phyloP scores from a whole-genome alignment of 2,329 filamentous ascomycete species.

The Trichoderma hamatum region DNA sequence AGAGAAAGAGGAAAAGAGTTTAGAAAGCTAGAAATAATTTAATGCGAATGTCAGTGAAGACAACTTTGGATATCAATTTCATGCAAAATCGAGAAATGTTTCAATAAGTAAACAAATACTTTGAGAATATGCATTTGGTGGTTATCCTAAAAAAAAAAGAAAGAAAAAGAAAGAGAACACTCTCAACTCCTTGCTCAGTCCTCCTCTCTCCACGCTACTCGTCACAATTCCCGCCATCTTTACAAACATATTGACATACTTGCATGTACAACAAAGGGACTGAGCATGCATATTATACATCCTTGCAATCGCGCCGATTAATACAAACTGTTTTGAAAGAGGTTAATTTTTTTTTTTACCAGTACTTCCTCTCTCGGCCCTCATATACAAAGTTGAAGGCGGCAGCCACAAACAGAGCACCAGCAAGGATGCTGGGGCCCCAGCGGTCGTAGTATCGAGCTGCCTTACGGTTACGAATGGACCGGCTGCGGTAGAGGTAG shows the following conservation, averaged over 20 bases:
- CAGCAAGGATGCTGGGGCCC: constrained; percentile 82
- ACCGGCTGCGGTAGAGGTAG: constrained; percentile 85
- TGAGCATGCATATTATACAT: not conserved
- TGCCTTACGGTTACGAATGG: constrained; percentile 81
- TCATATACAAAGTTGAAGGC: constrained; percentile 79
- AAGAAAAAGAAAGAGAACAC: not conserved
- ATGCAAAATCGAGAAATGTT: not conserved
- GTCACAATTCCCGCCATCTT: not conserved
- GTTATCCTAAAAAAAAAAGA: constrained; percentile 5
- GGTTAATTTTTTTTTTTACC: constrained; percentile 42
- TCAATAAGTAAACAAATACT: not conserved
- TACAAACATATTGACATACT: not conserved
- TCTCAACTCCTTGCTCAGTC: constrained; percentile 5
- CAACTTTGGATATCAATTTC: not conserved
- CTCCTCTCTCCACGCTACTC: not conserved
- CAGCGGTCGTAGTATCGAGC: constrained; percentile 89
- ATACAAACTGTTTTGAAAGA: not conserved
- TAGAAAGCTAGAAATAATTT: constrained; percentile 1
- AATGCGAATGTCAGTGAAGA: not conserved
- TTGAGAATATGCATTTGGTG: not conserved
- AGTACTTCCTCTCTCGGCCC: constrained; percentile 61
- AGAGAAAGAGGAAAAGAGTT: not conserved
- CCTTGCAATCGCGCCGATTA: not conserved
- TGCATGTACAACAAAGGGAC: not conserved
- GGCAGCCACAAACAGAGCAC: constrained; percentile 73